phyloP scores from a whole-genome alignment of 257 asterid species.

The Solanum chmielewskii region DNA sequence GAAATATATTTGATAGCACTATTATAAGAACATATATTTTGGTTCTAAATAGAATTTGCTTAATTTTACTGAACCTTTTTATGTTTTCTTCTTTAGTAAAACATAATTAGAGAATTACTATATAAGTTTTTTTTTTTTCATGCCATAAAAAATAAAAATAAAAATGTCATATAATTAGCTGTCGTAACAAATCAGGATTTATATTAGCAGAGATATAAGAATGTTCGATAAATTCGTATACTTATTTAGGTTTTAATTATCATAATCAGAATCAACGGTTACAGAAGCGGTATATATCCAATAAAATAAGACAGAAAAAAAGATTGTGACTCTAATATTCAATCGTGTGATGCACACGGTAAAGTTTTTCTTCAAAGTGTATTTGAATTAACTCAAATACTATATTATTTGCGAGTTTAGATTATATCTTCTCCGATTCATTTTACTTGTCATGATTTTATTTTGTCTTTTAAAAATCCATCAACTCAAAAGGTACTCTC shows the following conservation, averaged over 20 bases:
- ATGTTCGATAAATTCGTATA: not conserved
- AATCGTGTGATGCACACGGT: not conserved
- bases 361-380: not conserved
- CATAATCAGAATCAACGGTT: not conserved
- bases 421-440: fast-evolving
- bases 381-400: not conserved
- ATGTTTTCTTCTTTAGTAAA: not conserved
- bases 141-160: not conserved
- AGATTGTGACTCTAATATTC: too few species aligned
- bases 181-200: not conserved
- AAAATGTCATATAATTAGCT: not conserved
- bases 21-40: not conserved
- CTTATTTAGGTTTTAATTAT: not conserved
- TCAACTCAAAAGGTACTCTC: not conserved
- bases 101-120: not conserved
- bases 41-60: not conserved
- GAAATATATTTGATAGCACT: not conserved
- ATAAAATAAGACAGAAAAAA: not conserved
- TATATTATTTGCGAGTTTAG: not conserved
- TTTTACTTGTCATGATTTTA: not conserved
- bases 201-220: not conserved
- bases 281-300: not conserved
- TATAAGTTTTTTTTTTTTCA: not conserved
- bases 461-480: not conserved
- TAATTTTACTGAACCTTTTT: not conserved